These are phyloP conservation scores for Solanum megistacrolobum DNA, from an alignment of 257 asterid species.

Conservation along the genomic window DNA sequence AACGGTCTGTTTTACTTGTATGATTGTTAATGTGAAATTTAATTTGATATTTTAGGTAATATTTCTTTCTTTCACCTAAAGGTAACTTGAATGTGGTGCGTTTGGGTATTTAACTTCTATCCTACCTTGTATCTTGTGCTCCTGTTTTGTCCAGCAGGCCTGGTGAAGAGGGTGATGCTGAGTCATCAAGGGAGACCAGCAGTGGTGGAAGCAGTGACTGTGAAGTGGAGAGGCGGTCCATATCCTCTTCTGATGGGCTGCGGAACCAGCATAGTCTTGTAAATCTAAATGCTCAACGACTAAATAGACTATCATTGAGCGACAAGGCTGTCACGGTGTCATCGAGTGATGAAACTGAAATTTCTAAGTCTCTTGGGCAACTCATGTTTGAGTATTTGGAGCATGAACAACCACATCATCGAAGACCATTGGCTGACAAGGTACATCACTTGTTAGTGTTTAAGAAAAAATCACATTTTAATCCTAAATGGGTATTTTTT, in stretches of 20 bases:
- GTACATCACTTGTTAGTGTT: slow-evolving; percentile 19
- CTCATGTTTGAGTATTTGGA: slow-evolving; percentile 58
- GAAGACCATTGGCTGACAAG: slow-evolving; percentile 60
- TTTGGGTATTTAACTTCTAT: not conserved
- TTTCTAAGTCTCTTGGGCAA: slow-evolving; percentile 18
- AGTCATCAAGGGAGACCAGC: slow-evolving; percentile 31
- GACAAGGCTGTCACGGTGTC: slow-evolving; percentile 22
- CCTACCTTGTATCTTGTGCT: not conserved
- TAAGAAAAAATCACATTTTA: not conserved
- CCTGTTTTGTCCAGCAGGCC: slow-evolving; percentile 16
- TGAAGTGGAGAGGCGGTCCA: slow-evolving; percentile 24
- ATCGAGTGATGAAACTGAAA: slow-evolving; percentile 26
- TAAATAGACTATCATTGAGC: slow-evolving; percentile 17
- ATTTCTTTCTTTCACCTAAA: not conserved
- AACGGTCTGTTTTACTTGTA: not conserved
- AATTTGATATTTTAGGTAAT: not conserved
- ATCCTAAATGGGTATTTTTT: slow-evolving; percentile 6
- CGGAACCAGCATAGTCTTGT: slow-evolving; percentile 10
- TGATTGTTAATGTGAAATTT: not conserved
- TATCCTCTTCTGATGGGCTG: slow-evolving; percentile 16
- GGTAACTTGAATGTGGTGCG: not conserved
- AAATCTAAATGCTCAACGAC: slow-evolving; percentile 14
- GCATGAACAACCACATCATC: slow-evolving; percentile 48
- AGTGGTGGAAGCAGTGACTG: slow-evolving; percentile 35
- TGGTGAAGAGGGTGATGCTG: slow-evolving; percentile 27